Conservation (phyloP, 2,329 filamentous ascomycete genomes). For the Aspergillus texensis region DNA sequence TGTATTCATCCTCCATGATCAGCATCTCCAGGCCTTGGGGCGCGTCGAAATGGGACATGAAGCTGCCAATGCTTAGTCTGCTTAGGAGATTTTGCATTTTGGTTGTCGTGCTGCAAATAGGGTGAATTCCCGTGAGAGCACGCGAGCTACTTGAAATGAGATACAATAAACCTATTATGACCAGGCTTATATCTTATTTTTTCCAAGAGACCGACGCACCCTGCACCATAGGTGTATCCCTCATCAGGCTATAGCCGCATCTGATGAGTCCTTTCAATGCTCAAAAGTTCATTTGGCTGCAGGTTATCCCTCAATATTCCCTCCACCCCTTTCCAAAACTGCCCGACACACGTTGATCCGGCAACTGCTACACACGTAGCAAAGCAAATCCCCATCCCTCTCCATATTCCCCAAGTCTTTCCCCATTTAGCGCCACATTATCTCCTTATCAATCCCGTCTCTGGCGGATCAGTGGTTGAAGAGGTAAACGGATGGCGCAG, state of each 20-base stretch:
- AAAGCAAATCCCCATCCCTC: background rate
- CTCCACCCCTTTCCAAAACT: background rate
- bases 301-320: background rate
- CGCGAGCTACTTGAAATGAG: slow-evolving; percentile 22
- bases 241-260: background rate
- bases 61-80: background rate
- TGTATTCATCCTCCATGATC: background rate
- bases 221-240: background rate
- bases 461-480: slow-evolving; percentile 62
- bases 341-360: background rate
- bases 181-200: slow-evolving; percentile 16
- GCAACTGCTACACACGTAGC: background rate
- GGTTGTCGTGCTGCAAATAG: slow-evolving; percentile 18
- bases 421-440: slow-evolving; percentile 68
- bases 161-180: slow-evolving; percentile 22
- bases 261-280: background rate
- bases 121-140: slow-evolving; percentile 20
- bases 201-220: slow-evolving; percentile 1
- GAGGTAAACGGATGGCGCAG: slow-evolving; percentile 95
- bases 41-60: slow-evolving; percentile 52
- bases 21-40: slow-evolving; percentile 30
- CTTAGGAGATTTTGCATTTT: slow-evolving; percentile 7
- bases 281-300: background rate
- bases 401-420: background rate
- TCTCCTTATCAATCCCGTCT: slow-evolving; percentile 69